These are phyloP conservation scores for Beverwykella pulmonaria DNA, from an alignment of 495 filamentous ascomycete genomes.

Conservation along the genomic window DNA sequence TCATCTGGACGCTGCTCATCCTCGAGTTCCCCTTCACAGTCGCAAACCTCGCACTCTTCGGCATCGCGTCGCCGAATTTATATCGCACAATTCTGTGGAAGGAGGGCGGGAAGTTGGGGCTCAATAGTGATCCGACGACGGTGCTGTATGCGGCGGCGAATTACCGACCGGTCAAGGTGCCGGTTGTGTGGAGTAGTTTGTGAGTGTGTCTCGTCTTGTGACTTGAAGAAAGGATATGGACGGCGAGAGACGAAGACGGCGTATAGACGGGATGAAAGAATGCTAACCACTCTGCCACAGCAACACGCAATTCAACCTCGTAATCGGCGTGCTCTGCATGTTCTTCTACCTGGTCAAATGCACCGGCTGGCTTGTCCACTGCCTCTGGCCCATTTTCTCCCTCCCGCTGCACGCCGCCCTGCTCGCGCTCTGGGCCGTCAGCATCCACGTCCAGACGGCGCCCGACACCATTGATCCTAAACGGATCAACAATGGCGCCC, in stretches of 20 bases:
- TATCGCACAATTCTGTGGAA: constrained; percentile 82
- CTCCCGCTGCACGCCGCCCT: constrained; percentile 61
- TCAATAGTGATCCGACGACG: constrained; percentile 78
- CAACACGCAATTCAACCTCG: constrained; percentile 77
- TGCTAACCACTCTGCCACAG: constrained; percentile 53
- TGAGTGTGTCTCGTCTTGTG: constrained; percentile 45
- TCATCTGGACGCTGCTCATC: constrained; percentile 67
- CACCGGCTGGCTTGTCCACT: constrained; percentile 69
- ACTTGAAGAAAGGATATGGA: neutral
- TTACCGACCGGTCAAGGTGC: constrained; percentile 63
- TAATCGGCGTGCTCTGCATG: constrained; percentile 73
- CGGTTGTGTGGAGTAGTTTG: constrained; percentile 82
- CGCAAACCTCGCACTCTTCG: constrained; percentile 74
- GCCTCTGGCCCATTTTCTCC: constrained; percentile 71
- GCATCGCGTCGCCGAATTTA: constrained; percentile 75
- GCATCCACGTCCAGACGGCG: constrained; percentile 72
- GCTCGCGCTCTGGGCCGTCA: constrained; percentile 65
- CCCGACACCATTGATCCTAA: constrained; percentile 76
- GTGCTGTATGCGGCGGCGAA: constrained; percentile 78
- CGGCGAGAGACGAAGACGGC: neutral
- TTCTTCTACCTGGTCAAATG: constrained; percentile 68
- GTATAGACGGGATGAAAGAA: neutral
- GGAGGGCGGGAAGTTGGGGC: constrained; percentile 74
- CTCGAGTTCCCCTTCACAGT: constrained; percentile 71
- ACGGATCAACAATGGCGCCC: constrained; percentile 66